phyloP scores from a whole-genome alignment of 495 filamentous ascomycete species.

The Penicillium macrosclerotiorum region DNA sequence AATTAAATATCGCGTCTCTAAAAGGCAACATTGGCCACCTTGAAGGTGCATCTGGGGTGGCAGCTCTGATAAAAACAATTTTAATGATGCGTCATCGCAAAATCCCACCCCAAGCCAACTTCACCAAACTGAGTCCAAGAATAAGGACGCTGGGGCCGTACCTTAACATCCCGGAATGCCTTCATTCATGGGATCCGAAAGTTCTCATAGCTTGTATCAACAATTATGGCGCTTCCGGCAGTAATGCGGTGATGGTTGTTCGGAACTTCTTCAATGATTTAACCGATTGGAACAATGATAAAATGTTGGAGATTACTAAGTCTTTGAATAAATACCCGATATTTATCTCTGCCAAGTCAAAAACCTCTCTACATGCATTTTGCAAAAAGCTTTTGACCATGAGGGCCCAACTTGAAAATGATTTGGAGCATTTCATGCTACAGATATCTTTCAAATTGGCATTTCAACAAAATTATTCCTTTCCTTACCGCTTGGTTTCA shows the following conservation, averaged over 20 bases:
- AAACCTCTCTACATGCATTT: slow-evolving; percentile 4
- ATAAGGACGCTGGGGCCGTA: background rate
- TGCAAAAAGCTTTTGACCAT: background rate
- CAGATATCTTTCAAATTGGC: slow-evolving; percentile 36
- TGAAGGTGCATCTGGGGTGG: slow-evolving; percentile 43
- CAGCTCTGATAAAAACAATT: slow-evolving; percentile 36
- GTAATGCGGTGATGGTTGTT: slow-evolving; percentile 32
- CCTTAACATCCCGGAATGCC: slow-evolving; percentile 26
- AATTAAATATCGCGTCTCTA: slow-evolving; percentile 32
- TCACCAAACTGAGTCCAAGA: slow-evolving; percentile 34
- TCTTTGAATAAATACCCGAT: slow-evolving; percentile 5
- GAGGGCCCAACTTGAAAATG: too few species aligned
- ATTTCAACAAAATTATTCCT: slow-evolving; percentile 30
- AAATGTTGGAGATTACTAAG: background rate
- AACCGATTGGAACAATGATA: background rate
- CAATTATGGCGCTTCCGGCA: slow-evolving; percentile 39
- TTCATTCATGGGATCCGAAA: slow-evolving; percentile 23
- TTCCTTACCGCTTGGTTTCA: too few species aligned
- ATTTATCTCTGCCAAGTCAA: slow-evolving; percentile 9
- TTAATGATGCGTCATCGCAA: slow-evolving; percentile 39
- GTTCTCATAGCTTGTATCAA: slow-evolving; percentile 32
- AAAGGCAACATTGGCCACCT: slow-evolving; percentile 47
- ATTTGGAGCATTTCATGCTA: too few species aligned
- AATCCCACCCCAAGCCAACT: slow-evolving; percentile 36
- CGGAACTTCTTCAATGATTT: too few species aligned